Base-by-base conservation (phyloP, 768 basidiomycete species). In the Suillus subalutaceus region DNA sequence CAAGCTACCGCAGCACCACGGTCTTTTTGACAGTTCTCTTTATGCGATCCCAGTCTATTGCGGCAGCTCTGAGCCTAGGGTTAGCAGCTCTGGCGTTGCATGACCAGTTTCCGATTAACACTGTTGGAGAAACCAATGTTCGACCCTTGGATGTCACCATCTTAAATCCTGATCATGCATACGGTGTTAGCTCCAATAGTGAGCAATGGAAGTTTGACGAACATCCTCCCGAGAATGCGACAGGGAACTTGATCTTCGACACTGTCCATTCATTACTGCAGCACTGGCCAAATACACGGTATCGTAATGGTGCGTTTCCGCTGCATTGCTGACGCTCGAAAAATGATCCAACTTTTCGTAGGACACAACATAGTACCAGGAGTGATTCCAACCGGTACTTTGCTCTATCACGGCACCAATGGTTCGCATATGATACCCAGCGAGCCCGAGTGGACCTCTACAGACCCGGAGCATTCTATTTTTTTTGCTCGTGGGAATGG, bases 211-310 rank as follows among this genome's bases (percentile, higher is more conserved):
- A 61, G 63, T 63, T 76, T 6, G 65, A 70, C 26, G 30, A 48
- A 18, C 38, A 66, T 12, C 75, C 76, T 2, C 62, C 68, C 63
- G 69, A 70, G 30, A 74, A 78, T 64, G 69, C 69, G 20, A 79
- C 79, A 4, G 66, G 70, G 26, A 72, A 78, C 59, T 69, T 80
- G 46, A 35, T 35, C 35, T 35, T 35, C 35, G 35, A 35, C 35
- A 35, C 35, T 35, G 35, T 35, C 35, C 35, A 69, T 56, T 73
- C 77, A 6, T 66, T 79, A 3, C 72, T 82, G 4, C 80, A 82
- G 58, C 73, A 76, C 26, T 81, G 79, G 79, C 76, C 79, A 2
- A 81, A 81, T 66, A 78, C 77, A 6, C 72, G 77, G 6, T 76
- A 74, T 61, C 74, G 76, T 20, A 78, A 78, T 68, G 78, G 78